These are phyloP conservation scores for Neurospora sp. DNA, from an alignment of 495 filamentous ascomycete genomes.

Conservation along the genomic window DNA sequence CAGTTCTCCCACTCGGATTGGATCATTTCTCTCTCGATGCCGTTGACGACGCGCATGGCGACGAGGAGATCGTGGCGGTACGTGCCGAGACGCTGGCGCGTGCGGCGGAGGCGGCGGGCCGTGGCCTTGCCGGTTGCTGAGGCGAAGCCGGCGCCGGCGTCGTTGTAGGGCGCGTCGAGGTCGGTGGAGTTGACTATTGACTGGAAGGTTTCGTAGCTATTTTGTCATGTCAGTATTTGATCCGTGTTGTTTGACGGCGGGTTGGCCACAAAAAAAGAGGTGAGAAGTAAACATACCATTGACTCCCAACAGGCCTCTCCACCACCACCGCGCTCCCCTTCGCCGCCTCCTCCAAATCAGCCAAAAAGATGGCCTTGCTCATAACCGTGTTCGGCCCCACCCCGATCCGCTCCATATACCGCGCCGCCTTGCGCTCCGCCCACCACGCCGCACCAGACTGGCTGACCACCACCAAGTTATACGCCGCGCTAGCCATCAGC, in stretches of 20 bases:
- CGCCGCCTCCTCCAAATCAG: slow-evolving; percentile 66
- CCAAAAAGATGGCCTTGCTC: slow-evolving; percentile 74
- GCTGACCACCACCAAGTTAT: slow-evolving; percentile 63
- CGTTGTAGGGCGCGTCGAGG: slow-evolving; percentile 39
- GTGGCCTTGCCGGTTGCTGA: slow-evolving; percentile 46
- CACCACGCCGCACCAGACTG: slow-evolving; percentile 66
- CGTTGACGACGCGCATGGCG: slow-evolving; percentile 81
- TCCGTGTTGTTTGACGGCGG: neutral
- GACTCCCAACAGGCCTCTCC: slow-evolving; percentile 25
- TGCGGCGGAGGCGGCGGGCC: slow-evolving; percentile 57
- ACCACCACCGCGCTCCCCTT: slow-evolving; percentile 17
- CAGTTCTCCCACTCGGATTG: slow-evolving; percentile 85
- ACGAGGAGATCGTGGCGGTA: slow-evolving; percentile 92
- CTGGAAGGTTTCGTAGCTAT: slow-evolving; percentile 44
- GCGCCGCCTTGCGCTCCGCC: slow-evolving; percentile 67
- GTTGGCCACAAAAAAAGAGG: too few species aligned
- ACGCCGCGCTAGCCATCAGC: slow-evolving; percentile 52
- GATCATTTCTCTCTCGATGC: slow-evolving; percentile 74
- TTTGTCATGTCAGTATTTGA: neutral
- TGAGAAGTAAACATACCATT: slow-evolving; percentile 21
- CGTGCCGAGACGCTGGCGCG: slow-evolving; percentile 66
- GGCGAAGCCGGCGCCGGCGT: slow-evolving; percentile 30
- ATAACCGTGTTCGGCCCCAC: slow-evolving; percentile 68
- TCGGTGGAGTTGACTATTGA: slow-evolving; percentile 42
- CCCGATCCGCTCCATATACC: slow-evolving; percentile 70